Percentiles rank a stretch among this genome's conserved stretches.
These are phyloP conservation scores for Arachis stenosperma DNA, from an alignment of 306 rosid genomes.

Conservation along the genomic window DNA sequence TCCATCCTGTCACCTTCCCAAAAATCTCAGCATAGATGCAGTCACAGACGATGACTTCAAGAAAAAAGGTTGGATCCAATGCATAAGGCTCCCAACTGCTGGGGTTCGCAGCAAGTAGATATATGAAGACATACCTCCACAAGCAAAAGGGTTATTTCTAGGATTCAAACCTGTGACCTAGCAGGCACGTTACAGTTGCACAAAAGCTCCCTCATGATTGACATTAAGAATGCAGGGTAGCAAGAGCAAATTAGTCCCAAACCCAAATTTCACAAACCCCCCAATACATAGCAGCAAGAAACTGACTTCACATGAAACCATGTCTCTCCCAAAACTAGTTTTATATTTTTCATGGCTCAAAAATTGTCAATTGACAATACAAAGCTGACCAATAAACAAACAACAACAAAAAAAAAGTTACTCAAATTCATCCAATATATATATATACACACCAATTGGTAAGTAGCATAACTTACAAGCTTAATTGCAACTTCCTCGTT, in stretches of 20 bases:
- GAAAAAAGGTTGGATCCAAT: too few species aligned
- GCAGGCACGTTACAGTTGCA: too few species aligned
- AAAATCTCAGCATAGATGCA: slow-evolving; percentile 6
- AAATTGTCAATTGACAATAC: neutral
- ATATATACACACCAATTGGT: slow-evolving; percentile 24
- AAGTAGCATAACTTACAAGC: slow-evolving; percentile 60
- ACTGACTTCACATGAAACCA: slow-evolving; percentile 9
- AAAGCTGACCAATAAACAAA: neutral
- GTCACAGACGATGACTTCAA: neutral
- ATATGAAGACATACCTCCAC: too few species aligned
- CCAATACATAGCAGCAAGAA: slow-evolving; percentile 20
- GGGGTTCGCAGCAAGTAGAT: too few species aligned
- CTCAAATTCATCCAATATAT: neutral
- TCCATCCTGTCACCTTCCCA: slow-evolving; percentile 14
- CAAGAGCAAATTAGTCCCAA: neutral
- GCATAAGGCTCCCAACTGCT: too few species aligned
- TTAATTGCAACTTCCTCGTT: slow-evolving; percentile 86
- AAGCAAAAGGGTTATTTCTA: neutral
- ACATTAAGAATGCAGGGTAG: neutral
- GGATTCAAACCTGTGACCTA: slow-evolving; percentile 10
- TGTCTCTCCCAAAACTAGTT: slow-evolving; percentile 6
- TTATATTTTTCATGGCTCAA: slow-evolving; percentile 10
- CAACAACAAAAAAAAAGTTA: neutral
- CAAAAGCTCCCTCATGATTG: neutral
- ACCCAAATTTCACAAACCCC: slow-evolving; percentile 21